Evolutionary conservation across 441 rosid species (phyloP), one percentile per base, ranked within the genome.

Genomic region (Pelargonium exstipulatum): DNA sequence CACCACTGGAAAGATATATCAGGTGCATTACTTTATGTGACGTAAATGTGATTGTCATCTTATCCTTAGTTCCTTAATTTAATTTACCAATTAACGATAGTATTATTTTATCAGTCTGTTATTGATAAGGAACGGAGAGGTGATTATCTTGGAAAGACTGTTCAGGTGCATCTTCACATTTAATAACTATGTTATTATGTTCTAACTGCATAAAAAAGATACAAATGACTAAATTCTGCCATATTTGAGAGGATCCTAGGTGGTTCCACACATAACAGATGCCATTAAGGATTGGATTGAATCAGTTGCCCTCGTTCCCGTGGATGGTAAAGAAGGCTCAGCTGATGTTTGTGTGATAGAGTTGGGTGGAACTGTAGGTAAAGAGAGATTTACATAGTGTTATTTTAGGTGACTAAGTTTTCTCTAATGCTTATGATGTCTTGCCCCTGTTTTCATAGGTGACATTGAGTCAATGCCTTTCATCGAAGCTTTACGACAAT

Each of bases 1-100:
- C 69, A 88, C 93, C 73, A 88, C 89, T 12, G 93, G 93, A 13
- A 88, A 88, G 86, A 88, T 88, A 55, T 88, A 86, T 76, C 92
- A 88, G 93, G 93, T 86, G 63, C 60, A 76, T 63, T 46, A 66
- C 17, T 67, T 73, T 61, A 1, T 35, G 61, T 46, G 37, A 29
- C 60, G 16, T 20, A 64, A 35, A 71, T 66, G 17, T 57, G 10
- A 63, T 35, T 46, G 14, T 64, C 4, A 46, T 20, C 35, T 2
- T 6, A 32, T 58, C 3, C 51, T 37, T 12, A 12, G 57, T 68
- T 72, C 32, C 66, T 40, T 64, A 64, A 43, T 63, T 73, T 32
- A 14, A 64, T 48, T 24, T 64, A 12, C 69, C 69, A 75, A 66
- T 71, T 26, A 26, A 32, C 43, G 35, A 3, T 2, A 2, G 35